These are phyloP conservation scores for Collybiopsis luxurians DNA, from an alignment of 768 basidiomycete species.

Conservation along the genomic window DNA sequence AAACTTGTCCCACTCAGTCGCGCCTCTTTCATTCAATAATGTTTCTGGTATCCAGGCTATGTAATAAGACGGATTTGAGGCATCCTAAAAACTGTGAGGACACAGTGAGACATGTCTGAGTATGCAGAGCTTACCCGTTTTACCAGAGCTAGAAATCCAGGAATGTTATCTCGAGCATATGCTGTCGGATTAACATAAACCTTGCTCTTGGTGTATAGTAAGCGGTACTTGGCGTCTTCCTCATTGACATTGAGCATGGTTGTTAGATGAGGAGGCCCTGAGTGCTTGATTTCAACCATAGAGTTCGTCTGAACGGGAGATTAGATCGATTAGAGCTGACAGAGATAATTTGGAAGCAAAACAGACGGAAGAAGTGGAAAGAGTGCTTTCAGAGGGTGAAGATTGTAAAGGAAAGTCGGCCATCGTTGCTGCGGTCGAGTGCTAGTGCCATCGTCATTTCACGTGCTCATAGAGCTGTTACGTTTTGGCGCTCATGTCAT, in stretches of 20 bases:
- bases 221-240: slow-evolving; percentile 64
- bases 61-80: slow-evolving; percentile 70
- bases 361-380: slow-evolving; percentile 50
- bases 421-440: slow-evolving; percentile 4
- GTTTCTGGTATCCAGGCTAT: slow-evolving; percentile 94
- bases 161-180: slow-evolving; percentile 89
- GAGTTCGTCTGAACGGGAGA: slow-evolving; percentile 41
- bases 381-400: slow-evolving; percentile 40
- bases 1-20: slow-evolving; percentile 88
- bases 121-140: slow-evolving; percentile 59
- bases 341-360: slow-evolving; percentile 6
- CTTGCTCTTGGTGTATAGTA: slow-evolving; percentile 90
- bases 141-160: slow-evolving; percentile 90
- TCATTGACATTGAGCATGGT: slow-evolving; percentile 7
- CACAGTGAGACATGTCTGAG: neutral
- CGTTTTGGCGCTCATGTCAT: too few species aligned
- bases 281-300: slow-evolving; percentile 75
- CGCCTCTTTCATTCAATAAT: slow-evolving; percentile 77
- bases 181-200: slow-evolving; percentile 95
- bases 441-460: neutral
- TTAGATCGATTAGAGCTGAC: slow-evolving; percentile 7
- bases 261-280: slow-evolving; percentile 24
- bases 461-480: neutral
- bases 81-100: slow-evolving; percentile 49
- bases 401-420: slow-evolving; percentile 11